These are phyloP conservation scores for Phoma sp. DNA, from an alignment of 2,329 filamentous ascomycete genomes.

Conservation along the genomic window DNA sequence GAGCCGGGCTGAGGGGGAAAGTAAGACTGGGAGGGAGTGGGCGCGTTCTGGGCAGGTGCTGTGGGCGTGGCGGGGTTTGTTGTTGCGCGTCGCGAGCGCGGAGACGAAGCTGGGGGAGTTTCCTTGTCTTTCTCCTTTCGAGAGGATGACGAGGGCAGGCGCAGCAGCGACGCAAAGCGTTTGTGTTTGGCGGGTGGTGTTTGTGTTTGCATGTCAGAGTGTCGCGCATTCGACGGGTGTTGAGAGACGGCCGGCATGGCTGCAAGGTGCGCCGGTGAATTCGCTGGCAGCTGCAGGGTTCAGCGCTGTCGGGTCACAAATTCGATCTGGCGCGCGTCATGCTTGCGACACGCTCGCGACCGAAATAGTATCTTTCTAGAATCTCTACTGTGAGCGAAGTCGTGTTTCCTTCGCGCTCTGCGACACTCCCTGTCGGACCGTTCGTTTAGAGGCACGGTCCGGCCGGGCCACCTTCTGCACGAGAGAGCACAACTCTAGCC, in stretches of 20 bases:
- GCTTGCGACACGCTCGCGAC: conserved; percentile 24
- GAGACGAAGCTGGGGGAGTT: conserved; percentile 26
- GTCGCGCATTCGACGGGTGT: conserved; percentile 13
- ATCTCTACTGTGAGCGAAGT: conserved; percentile 7
- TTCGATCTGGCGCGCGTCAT: conserved; percentile 28
- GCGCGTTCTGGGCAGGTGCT: conserved; percentile 27
- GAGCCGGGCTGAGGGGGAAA: conserved; percentile 41
- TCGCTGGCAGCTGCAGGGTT: conserved; percentile 21
- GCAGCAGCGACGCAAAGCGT: conserved; percentile 37
- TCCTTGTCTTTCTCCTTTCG: conserved; percentile 16
- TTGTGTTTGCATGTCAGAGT: conserved; percentile 20
- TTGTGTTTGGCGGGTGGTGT: conserved; percentile 33
- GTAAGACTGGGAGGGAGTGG: conserved; percentile 36
- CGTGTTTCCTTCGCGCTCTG: conserved; percentile 15
- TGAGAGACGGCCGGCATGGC: conserved; percentile 17
- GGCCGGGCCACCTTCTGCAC: conserved; percentile 7
- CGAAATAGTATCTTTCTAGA: conserved; percentile 8
- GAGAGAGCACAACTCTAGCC: conserved; percentile 6
- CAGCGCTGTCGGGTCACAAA: conserved; percentile 15
- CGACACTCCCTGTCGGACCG: conserved; percentile 11
- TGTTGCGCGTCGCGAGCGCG: conserved; percentile 29
- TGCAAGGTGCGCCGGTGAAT: conserved; percentile 19
- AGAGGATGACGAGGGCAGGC: conserved; percentile 40
- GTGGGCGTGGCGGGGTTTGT: conserved; percentile 40
- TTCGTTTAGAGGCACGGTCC: conserved; percentile 12